Base-by-base conservation (phyloP, 495 filamentous ascomycete species). In the Penicillium riverlandense region DNA sequence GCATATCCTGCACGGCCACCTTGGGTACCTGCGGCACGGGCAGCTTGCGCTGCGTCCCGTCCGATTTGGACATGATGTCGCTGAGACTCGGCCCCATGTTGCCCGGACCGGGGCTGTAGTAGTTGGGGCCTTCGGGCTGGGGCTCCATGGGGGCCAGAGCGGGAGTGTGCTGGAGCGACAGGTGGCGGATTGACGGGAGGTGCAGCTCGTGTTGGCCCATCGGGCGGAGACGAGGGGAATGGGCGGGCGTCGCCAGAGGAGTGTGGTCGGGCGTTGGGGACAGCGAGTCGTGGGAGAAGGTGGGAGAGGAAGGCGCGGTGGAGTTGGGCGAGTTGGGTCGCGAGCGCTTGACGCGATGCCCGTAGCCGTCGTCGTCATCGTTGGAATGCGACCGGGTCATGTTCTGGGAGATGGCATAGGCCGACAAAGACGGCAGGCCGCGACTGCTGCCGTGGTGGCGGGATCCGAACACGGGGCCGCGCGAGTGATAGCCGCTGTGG, bases 241-340 rank as follows among this genome's bases (percentile, higher is more conserved):
- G 92, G 28, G 89, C 89, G 0, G 92, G 92, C 2, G 92, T 98
- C 29, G 90, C 92, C 35, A 97, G 77, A 7, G 92, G 92, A 11
- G 94, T 97, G 72, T 96, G 90, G 57, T 96, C 92, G 2, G 92
- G 94, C 2, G 92, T 98, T 1, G 92, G 94, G 1, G 94, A 97
- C 16, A 88, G 79, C 8, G 90, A 96, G 70, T 94, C 91, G 65
- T 96, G 87, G 6, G 92, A 96, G 69, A 96, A 97, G 29, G 88
- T 96, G n/a, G 92, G 92, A 2, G 92, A 97, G 27, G 91, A 94
- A 27, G 92, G 92, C 14, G 90, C 91, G 4, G 92, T 97, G 34
- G 89, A 96, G 63, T 88, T 84, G 11, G 92, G 94, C 5, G 94
- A 95, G 61, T 87, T 89, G 32, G 92, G 92, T 44, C 92, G 74